Evolutionary conservation across 2,329 filamentous ascomycete genomes (phyloP).

Genomic region (Cytospora schulzeri): DNA sequence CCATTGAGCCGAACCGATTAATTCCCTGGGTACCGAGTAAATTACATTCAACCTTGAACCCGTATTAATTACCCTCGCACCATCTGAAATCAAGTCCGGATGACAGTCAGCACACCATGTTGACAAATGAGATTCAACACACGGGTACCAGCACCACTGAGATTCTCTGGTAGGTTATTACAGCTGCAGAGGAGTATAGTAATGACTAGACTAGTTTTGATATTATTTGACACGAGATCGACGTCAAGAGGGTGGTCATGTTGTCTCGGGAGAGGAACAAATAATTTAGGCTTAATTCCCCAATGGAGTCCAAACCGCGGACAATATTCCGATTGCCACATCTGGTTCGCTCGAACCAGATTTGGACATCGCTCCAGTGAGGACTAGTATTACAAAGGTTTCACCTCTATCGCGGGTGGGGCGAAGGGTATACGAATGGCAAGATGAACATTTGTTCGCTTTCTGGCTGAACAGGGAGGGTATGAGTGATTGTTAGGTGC

Average conservation of each 20-base stretch:
- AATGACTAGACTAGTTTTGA: too few relatives aligned
- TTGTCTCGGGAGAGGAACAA: neutral
- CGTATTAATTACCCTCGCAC: neutral
- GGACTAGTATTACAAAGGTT: too few relatives aligned
- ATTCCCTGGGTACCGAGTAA: neutral
- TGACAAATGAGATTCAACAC: neutral
- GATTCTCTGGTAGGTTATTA: neutral
- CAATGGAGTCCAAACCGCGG: neutral
- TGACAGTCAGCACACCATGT: neutral
- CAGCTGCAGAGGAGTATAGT: neutral
- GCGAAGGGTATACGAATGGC: too few relatives aligned
- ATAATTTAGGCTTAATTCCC: conserved; percentile 18
- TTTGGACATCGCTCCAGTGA: too few relatives aligned
- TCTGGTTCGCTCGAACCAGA: neutral
- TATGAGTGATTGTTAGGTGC: too few relatives aligned
- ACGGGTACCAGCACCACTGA: neutral
- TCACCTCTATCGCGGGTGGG: too few relatives aligned
- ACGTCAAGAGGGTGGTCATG: neutral
- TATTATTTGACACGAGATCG: too few relatives aligned
- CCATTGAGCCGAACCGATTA: conserved; percentile 12
- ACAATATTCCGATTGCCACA: conserved; percentile 13
- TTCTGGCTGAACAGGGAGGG: too few relatives aligned
- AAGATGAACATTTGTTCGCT: too few relatives aligned
- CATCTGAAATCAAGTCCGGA: neutral
- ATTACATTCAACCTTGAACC: too few relatives aligned